These are phyloP conservation scores for Ailanthus altissimus DNA, from an alignment of 345 rosid genomes.

Conservation along the genomic window DNA sequence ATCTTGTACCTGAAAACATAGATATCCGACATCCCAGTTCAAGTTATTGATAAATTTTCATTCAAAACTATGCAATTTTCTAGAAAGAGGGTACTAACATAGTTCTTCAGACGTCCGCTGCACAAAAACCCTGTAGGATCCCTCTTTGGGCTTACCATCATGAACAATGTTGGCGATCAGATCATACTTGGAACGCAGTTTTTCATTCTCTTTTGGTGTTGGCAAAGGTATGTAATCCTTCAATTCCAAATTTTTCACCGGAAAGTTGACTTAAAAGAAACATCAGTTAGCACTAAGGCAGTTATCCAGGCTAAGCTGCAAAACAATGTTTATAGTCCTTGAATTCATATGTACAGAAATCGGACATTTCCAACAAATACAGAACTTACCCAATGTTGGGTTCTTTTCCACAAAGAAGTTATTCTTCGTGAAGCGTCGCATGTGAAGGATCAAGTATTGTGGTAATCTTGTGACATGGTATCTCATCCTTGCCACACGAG, in stretches of 20 bases:
- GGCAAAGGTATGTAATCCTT: constrained; percentile 94
- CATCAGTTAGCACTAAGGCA: background rate
- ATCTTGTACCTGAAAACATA: constrained; percentile 83
- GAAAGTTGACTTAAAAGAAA: constrained; percentile 79
- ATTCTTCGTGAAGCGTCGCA: constrained; percentile 92
- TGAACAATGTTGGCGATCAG: constrained; percentile 94
- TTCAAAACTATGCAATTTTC: background rate
- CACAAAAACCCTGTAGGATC: constrained; percentile 90
- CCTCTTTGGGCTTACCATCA: constrained; percentile 96
- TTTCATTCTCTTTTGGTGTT: constrained; percentile 58
- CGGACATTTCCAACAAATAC: constrained; percentile 1
- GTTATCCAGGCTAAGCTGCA: background rate
- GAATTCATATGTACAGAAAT: background rate
- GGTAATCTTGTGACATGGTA: constrained; percentile 80
- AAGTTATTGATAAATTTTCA: background rate
- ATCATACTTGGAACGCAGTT: constrained; percentile 73
- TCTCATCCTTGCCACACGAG: constrained; percentile 77
- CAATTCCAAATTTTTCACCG: constrained; percentile 88
- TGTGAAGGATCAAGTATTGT: constrained; percentile 79
- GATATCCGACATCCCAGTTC: background rate
- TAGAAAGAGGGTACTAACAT: constrained; percentile 47
- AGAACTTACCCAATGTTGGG: constrained; percentile 77
- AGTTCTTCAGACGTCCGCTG: constrained; percentile 93
- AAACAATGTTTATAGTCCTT: background rate
- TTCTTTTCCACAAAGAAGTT: constrained; percentile 95